Percentiles rank a stretch among this genome's conserved stretches.
Evolutionary conservation across 2,329 filamentous ascomycete genomes (phyloP).

Genomic region (Peltaster fructicola): DNA sequence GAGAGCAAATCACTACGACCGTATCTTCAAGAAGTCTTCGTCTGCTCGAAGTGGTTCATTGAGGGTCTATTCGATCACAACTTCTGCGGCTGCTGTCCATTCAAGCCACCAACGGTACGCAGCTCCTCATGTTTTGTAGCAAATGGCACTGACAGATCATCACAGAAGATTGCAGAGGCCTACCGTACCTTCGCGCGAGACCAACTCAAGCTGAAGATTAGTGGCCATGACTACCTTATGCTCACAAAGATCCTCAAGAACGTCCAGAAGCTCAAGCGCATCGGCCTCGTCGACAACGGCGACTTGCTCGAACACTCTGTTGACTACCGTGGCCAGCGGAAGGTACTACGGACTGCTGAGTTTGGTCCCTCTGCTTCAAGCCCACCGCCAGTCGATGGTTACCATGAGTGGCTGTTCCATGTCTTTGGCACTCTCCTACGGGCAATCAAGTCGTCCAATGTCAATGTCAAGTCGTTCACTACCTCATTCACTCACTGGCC

Average conservation of each 20-base stretch:
- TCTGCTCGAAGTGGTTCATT: conserved; percentile 10
- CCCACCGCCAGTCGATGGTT: conserved; percentile 2
- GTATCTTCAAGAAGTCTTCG: conserved; percentile 10
- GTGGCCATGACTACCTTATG: conserved; percentile 7
- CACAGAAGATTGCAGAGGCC: no score
- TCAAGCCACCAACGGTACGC: conserved; percentile 9
- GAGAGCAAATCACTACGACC: conserved; percentile 8
- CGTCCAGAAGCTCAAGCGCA: conserved; percentile 7
- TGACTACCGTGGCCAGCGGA: conserved; percentile 9
- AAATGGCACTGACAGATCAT: no score
- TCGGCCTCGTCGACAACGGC: conserved; percentile 5
- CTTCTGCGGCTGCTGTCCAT: conserved; percentile 5
- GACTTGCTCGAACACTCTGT: conserved; percentile 2
- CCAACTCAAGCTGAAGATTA: conserved; percentile 9
- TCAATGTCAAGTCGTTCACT: conserved; percentile 2
- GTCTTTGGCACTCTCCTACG: conserved; percentile 7
- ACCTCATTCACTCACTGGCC: neutral
- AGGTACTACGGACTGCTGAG: conserved; percentile 8
- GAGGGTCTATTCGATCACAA: conserved; percentile 7
- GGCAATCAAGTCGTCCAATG: conserved; percentile 6
- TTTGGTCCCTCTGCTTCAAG: neutral
- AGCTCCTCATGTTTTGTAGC: no score
- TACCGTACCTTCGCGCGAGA: conserved; percentile 11
- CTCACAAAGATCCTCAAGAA: conserved; percentile 11
- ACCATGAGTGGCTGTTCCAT: conserved; percentile 7